Base-by-base conservation (phyloP, 164 flowering plant species). In the Stephania japonica region DNA sequence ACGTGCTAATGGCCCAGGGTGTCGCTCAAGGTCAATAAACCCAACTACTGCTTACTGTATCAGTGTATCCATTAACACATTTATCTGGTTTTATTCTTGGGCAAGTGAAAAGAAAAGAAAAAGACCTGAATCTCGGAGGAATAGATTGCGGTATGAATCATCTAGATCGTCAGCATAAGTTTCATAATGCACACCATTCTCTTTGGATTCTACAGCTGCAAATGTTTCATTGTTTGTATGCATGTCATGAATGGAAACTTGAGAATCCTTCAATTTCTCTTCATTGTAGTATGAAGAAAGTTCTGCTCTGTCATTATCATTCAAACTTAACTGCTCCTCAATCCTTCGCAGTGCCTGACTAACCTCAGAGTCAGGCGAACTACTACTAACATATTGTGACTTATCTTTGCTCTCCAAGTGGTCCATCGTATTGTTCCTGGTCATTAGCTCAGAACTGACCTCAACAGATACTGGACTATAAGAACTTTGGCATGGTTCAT, bases 321-420 rank as follows among this genome's bases (percentile, higher is more conserved):
- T 82, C 78, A 93, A 82, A 80, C 99, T 93, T 75, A 95, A 82
- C 81, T 93, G 97, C 81, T 85, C 88, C 81, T 88, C 86, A 72
- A 95, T 82, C 85, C 79, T 82, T 67, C 85, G 78, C 75, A 93
- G 68, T 73, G 87, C 94, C 67, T 88, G 87, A 77, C 67, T 81
- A 70, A 88, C 85, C 62, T 90, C 86, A 66, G 75, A 61, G 5
- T 76, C 82, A 18, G 85, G 62, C 19, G 85, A 77, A 79, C 72
- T 80, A 71, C 72, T 80, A 71, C 72, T 68, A 32, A 72, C 62
- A 47, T 77, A 81, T 27, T 66, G 81, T 47, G 75, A 72, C 74
- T 49, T 74, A 42, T 71, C 75, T 53, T 73, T 23, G n/a, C 13
- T 50, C 53, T 75, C 77, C 65, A 72, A 71, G 53, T 67, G 67